Base-by-base conservation (phyloP, 129 eudicot species). In the Artemisia argyi region DNA sequence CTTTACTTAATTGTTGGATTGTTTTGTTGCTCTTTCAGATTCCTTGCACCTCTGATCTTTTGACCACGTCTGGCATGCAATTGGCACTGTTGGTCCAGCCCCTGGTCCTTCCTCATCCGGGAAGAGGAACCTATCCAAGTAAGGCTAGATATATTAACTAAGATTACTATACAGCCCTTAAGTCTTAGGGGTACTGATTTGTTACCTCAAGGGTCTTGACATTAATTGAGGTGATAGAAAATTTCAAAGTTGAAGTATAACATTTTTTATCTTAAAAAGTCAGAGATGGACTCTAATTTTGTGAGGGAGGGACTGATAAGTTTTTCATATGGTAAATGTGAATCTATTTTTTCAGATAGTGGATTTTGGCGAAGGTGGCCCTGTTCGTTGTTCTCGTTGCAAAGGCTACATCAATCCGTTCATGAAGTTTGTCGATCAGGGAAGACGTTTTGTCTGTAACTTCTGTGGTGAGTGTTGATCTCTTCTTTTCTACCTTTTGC, bases 91-190 rank as follows among this genome's bases (percentile, higher is more conserved):
- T 94, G 79, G 98, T 94, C 73, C 98, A 94, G 85, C 98, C 98
- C 32, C 77, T 94, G 73, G 97, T 97, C 22, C 91, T 94, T 39
- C 97, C 96, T 53, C 97, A 94, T 80, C 98, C 97, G n/a, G 17
- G 90, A 97, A 16, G 98, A 94, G 78, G 98, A 94, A 42, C 96
- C 96, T 58, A 87, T 94, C 74, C 98, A 94, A 80, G 98, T 92
- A 87, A 81, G 72, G 57, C 73, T 60, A 47, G 18, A 24, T 60
- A 11, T 53, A 50, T 26, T 35, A 0, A 32, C 14, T 7, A 63
- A n/a, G 17, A 13, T 63, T 16, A 39, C 68, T 35, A 63, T 39
- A 2, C 56, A 18, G 4, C 17, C 15, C 65, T 71, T 71, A 9
- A 19, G 56, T 32, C 54, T 18, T 55, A 12, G 19, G 16, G 58